Percentiles rank a stretch among this genome's conserved stretches.
Evolutionary conservation across 2,329 filamentous ascomycete genomes (phyloP).

Genomic region (Laburnicola sp.): DNA sequence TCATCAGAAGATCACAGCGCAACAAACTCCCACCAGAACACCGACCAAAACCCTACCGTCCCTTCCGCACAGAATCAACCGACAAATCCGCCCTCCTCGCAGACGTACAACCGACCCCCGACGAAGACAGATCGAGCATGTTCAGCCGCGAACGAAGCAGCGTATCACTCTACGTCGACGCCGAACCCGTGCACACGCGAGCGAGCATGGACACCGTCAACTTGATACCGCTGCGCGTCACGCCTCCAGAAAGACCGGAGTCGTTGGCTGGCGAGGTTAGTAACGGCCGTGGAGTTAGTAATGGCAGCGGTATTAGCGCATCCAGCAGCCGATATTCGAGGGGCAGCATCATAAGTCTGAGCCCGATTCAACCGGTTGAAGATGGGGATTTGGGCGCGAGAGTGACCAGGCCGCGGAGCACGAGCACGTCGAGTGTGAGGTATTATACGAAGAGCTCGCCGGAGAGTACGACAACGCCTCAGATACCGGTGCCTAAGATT

Average conservation of each 20-base stretch:
- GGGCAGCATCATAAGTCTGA: conserved; percentile 28
- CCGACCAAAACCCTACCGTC: conserved; percentile 21
- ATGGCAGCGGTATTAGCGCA: conserved; percentile 10
- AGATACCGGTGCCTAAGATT: conserved; percentile 31
- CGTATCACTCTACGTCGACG: conserved; percentile 36
- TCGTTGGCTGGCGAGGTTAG: conserved; percentile 19
- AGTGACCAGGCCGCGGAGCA: conserved; percentile 28
- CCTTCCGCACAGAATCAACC: conserved; percentile 21
- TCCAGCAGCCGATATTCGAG: conserved; percentile 17
- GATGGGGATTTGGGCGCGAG: conserved; percentile 22
- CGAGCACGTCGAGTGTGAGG: conserved; percentile 30
- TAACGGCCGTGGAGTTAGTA: conserved; percentile 28
- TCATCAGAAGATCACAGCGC: conserved; percentile 27
- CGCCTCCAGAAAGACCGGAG: conserved; percentile 21
- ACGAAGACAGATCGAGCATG: conserved; percentile 38
- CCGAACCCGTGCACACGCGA: conserved; percentile 23
- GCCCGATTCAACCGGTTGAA: conserved; percentile 26
- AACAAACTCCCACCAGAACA: conserved; percentile 28
- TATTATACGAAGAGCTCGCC: conserved; percentile 32
- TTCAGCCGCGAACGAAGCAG: conserved; percentile 35
- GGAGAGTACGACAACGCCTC: conserved; percentile 18
- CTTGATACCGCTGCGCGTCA: conserved; percentile 35
- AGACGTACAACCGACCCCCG: conserved; percentile 19
- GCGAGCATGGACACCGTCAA: conserved; percentile 27
- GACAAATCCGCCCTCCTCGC: conserved; percentile 32